These are phyloP conservation scores for Didymella pinodella DNA, from an alignment of 2,329 filamentous ascomycete species.

Conservation along the genomic window DNA sequence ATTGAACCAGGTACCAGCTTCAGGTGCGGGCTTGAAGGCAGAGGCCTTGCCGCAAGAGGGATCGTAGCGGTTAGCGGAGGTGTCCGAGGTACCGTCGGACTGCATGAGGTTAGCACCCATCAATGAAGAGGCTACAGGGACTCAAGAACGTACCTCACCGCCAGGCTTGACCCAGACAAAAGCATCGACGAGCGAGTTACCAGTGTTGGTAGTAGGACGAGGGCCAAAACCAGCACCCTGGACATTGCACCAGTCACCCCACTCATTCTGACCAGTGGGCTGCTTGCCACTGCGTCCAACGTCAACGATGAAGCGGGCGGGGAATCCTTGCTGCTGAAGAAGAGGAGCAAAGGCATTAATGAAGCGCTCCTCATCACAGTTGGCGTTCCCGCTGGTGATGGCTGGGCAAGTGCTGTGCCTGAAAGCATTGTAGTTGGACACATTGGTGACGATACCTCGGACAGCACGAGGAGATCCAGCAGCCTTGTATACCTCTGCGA, in stretches of 20 bases:
- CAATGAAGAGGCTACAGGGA: not conserved
- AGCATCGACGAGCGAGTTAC: conserved; percentile 66
- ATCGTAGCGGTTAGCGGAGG: conserved; percentile 60
- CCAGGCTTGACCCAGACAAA: conserved; percentile 78
- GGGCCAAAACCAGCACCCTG: conserved; percentile 69
- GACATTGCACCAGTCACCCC: conserved; percentile 75
- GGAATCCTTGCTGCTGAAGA: conserved; percentile 57
- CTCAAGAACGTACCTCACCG: conserved; percentile 49
- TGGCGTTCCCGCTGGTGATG: conserved; percentile 56
- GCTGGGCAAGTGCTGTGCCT: conserved; percentile 55
- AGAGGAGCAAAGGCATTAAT: conserved; percentile 61
- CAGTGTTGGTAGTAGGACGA: conserved; percentile 70
- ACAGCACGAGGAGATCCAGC: conserved; percentile 58
- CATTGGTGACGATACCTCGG: conserved; percentile 64
- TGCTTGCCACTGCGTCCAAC: conserved; percentile 68
- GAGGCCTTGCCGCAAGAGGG: conserved; percentile 62
- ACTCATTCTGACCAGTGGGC: conserved; percentile 62
- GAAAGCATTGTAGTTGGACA: conserved; percentile 67
- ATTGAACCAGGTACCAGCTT: conserved; percentile 74
- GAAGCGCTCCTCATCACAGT: conserved; percentile 63
- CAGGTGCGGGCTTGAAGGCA: conserved; percentile 69
- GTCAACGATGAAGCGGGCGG: conserved; percentile 64
- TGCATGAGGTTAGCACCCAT: conserved; percentile 10
- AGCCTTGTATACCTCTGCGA: conserved; percentile 56
- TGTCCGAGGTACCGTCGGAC: conserved; percentile 56